Evolutionary conservation across 805 yeast genomes (phyloP), one percentile per base, ranked within the genome.

Genomic region (Starmerella bombicola): DNA sequence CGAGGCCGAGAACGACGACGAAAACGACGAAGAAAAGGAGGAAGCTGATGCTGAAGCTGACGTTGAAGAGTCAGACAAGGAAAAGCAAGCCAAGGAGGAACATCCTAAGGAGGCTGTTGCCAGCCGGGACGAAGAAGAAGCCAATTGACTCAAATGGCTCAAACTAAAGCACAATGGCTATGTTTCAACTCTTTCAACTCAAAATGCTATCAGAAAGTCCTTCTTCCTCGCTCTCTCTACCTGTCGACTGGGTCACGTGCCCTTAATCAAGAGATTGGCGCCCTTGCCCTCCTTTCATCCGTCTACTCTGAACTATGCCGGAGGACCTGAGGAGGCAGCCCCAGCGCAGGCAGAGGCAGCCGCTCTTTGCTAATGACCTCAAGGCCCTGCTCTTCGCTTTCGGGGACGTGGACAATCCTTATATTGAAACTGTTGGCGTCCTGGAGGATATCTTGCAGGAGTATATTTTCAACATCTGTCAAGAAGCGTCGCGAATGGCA

Each of bases 371-470:
- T 20, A 58, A 55, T 35, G 69, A 73, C 46, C 62, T 77, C 24
- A 70, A 72, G 48, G 68, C 80, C 0, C 56, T 80, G 36, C 58
- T 80, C 41, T 80, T 73, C 49, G 85, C 85, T 0, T 78, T 70
- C 56, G 88, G 88, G 1, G 88, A 80, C 53, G 77, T 71, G 2
- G 60, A 71, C n/a, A 67, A 74, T 33, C 88, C 88, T 1, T 64
- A 73, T 33, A 68, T 71, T 10, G 82, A 78, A 42, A 75, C 82
- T 0, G 73, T 76, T 1, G 74, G 75, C 25, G 71, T 73, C 3
- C 54, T 80, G 24, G 88, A 80, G 50, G 88, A 80, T 47, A 65
- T 78, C 5, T 67, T 80, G 8, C 71, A 77, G 9, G 73, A 71
- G 30, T 80, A 78, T 55, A 58, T 80, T 30, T 68, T 71, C 3